Percentiles rank a stretch among this genome's conserved stretches.
Conservation (phyloP, 2,329 filamentous ascomycete genomes). For the Diaporthe ampelina region DNA sequence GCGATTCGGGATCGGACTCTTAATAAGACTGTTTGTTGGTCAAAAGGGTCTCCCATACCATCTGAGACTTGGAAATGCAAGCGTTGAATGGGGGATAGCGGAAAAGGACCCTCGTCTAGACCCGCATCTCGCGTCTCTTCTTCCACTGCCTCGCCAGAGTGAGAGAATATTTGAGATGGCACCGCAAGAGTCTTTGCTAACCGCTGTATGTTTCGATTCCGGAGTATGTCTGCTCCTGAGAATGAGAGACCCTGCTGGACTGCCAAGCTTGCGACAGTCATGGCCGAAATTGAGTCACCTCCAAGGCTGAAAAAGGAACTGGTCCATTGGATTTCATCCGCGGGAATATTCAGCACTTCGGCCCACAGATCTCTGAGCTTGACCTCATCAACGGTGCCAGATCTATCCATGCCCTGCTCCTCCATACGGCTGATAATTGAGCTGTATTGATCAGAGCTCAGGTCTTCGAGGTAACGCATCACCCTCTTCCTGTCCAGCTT, state of each 20-base stretch:
- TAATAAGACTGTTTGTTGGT: not conserved
- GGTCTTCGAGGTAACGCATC: not conserved
- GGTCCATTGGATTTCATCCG: constrained; percentile 4
- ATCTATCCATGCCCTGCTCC: not conserved
- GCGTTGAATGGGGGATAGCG: not conserved
- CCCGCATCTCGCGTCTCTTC: not conserved
- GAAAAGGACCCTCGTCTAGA: not conserved
- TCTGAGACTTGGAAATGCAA: not conserved
- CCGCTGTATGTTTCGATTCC: not conserved
- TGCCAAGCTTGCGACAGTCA: constrained; percentile 43
- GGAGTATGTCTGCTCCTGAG: not conserved
- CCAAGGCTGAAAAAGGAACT: constrained; percentile 50
- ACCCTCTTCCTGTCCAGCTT: constrained; percentile 27
- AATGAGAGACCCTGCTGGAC: constrained; percentile 40
- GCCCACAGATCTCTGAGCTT: not conserved
- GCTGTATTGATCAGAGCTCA: not conserved
- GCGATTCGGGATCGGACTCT: not conserved
- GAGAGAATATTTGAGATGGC: not conserved
- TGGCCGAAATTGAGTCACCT: constrained; percentile 49
- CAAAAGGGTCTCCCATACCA: not conserved
- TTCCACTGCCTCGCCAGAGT: not conserved
- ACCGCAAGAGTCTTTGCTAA: not conserved
- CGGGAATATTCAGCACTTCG: not conserved
- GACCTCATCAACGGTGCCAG: not conserved
- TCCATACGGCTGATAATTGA: not conserved